Evolutionary conservation across 73 alveolate species (phyloP).

Genomic region (Paramecium bursaria): DNA sequence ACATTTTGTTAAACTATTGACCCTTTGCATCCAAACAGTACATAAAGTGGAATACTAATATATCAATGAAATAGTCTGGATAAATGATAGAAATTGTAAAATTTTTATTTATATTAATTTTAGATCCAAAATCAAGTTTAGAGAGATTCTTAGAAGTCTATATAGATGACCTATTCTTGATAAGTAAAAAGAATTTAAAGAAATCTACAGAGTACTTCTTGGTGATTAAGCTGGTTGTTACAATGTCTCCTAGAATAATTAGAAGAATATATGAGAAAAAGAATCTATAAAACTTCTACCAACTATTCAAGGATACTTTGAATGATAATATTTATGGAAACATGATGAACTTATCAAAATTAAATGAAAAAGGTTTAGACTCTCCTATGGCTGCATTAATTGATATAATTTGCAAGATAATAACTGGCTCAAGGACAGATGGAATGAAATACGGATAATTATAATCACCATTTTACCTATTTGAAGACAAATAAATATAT

Average conservation of each 20-base stretch:
- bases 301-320: constrained; percentile 1
- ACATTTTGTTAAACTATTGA: constrained; percentile 14
- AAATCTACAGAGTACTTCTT: constrained; percentile 46
- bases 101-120: neutral
- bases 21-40: neutral
- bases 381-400: neutral
- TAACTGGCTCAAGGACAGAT: constrained; percentile 21
- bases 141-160: neutral
- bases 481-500: neutral
- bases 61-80: neutral
- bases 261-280: neutral
- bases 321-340: constrained; percentile 29
- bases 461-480: constrained; percentile 32
- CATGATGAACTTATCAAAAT: constrained; percentile 1
- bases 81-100: neutral
- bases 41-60: constrained; percentile 6
- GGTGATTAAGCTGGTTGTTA: neutral
- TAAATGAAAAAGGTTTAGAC: neutral
- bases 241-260: neutral
- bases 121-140: neutral
- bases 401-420: neutral
- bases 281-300: neutral
- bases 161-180: neutral
- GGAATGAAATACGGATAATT: too few relatives aligned
- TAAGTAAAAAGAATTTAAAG: constrained; percentile 3